These are phyloP conservation scores for Sordaria brevicollis DNA, from an alignment of 495 filamentous ascomycete species.

Conservation along the genomic window DNA sequence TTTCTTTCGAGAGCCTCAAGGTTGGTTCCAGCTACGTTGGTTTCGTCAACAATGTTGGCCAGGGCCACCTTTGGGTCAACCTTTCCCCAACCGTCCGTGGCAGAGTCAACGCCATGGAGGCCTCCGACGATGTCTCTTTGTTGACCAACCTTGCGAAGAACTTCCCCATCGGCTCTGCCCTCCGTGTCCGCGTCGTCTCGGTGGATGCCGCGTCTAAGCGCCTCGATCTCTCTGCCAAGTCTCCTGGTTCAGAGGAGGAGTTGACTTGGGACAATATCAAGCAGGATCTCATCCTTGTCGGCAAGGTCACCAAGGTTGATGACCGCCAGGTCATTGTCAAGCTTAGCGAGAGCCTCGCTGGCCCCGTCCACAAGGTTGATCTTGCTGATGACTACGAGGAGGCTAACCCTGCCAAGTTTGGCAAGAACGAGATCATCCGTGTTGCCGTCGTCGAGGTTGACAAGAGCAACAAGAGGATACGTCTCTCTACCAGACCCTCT, in stretches of 20 bases:
- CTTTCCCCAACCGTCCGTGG: constrained; percentile 86
- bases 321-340: constrained; percentile 76
- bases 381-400: constrained; percentile 78
- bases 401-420: constrained; percentile 47
- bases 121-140: constrained; percentile 72
- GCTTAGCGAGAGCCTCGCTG: constrained; percentile 65
- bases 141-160: constrained; percentile 65
- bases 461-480: constrained; percentile 67
- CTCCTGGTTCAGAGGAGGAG: constrained; percentile 37
- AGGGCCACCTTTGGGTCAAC: constrained; percentile 77
- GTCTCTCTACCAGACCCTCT: constrained; percentile 75
- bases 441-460: constrained; percentile 77
- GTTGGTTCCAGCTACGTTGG: constrained; percentile 60
- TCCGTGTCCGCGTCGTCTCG: constrained; percentile 63
- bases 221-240: constrained; percentile 72
- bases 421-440: constrained; percentile 75
- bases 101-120: constrained; percentile 66
- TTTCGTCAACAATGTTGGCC: constrained; percentile 79
- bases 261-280: constrained; percentile 59
- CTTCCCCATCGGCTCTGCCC: constrained; percentile 80
- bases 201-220: constrained; percentile 65
- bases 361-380: constrained; percentile 65
- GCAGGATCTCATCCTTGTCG: constrained; percentile 68
- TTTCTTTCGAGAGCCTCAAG: constrained; percentile 65
- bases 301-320: constrained; percentile 74